Base-by-base conservation (phyloP, 2,329 filamentous ascomycete species). In the Fusarium goolgardi region DNA sequence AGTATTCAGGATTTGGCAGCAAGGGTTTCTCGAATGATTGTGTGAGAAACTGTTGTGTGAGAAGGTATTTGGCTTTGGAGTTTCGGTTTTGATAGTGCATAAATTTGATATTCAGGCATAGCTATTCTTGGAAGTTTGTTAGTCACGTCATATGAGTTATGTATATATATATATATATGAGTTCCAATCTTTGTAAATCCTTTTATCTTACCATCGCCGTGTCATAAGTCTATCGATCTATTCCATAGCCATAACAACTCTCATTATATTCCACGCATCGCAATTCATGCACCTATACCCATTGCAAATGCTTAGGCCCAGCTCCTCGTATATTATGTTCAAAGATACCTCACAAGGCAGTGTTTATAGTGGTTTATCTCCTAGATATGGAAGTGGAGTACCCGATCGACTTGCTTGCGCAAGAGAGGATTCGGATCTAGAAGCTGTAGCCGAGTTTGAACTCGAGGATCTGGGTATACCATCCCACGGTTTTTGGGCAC, bases 1-100 rank as follows among this genome's bases (percentile, higher is more conserved):
- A 72, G 69, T 32, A 71, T 71, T 21, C 69, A 70, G 20, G 69
- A 71, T 57, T 11, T 71, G 44, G 67, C 69, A 10, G 60, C 67
- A 21, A 66, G 69, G 37, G 69, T 71, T 51, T 63, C 57, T 29
- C 55, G 60, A 47, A 69, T 72, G 58, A 70, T 71, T 40, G 23
- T 61, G 6, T 65, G 12, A 62, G 29, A 23, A n/a, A n/a, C 45
- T 8, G 15, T 21, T 13, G 12, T 8, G 47, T 34, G 34, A n/a
- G 21, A 32, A 23, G 18, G 15, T 11, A 41, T 13, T 12, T 45
- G 25, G 23, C 23, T 41, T 37, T 49, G 20, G 16, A 27, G 39
- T 44, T 52, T n/a, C 45, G 49, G 52, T 20, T 53, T 39, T 35
- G 25, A 32, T 44, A 12, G 5, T 34, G 27, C 20, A 45, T 9